Evolutionary conservation across 2,329 filamentous ascomycete genomes (phyloP).

Genomic region (Xylaria arbuscula): DNA sequence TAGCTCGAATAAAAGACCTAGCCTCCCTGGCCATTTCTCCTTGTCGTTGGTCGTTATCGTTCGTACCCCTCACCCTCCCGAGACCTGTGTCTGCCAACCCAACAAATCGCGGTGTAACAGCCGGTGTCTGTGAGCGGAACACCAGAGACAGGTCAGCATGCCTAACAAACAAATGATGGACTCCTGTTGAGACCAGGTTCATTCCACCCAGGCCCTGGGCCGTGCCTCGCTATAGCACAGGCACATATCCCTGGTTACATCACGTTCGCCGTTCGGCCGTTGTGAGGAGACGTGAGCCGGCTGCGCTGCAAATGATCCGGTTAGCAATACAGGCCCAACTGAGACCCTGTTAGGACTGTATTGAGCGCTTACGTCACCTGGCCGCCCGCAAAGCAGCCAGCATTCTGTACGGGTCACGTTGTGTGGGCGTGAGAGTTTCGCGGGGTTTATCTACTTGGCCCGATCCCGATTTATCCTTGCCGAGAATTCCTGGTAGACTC

Average conservation of each 20-base stretch:
- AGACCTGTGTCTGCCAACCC: conserved; percentile 12
- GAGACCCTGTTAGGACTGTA: conserved; percentile 1
- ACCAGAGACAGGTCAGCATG: conserved; percentile 13
- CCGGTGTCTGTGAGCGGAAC: not conserved
- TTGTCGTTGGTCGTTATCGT: not conserved
- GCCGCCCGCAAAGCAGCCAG: not conserved
- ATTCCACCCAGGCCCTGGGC: conserved; percentile 7
- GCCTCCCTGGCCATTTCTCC: not conserved
- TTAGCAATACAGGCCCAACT: not conserved
- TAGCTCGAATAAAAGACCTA: not conserved
- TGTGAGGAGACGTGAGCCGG: conserved; percentile 8
- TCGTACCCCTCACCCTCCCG: conserved; percentile 9
- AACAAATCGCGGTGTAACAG: conserved; percentile 9
- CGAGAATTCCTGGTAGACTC: conserved; percentile 11
- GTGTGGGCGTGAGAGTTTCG: conserved; percentile 16
- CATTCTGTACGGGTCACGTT: not conserved
- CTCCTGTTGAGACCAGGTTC: conserved; percentile 3
- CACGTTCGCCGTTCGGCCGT: conserved; percentile 7
- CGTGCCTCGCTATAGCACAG: not conserved
- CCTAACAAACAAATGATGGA: conserved; percentile 1
- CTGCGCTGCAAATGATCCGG: conserved; percentile 7
- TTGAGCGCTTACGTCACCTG: conserved; percentile 9
- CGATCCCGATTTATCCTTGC: conserved; percentile 20
- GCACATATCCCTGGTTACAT: conserved; percentile 20
- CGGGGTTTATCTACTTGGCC: conserved; percentile 3